Base-by-base conservation (phyloP, 2,329 filamentous ascomycete genomes). In the Magnaporthales sp. region DNA sequence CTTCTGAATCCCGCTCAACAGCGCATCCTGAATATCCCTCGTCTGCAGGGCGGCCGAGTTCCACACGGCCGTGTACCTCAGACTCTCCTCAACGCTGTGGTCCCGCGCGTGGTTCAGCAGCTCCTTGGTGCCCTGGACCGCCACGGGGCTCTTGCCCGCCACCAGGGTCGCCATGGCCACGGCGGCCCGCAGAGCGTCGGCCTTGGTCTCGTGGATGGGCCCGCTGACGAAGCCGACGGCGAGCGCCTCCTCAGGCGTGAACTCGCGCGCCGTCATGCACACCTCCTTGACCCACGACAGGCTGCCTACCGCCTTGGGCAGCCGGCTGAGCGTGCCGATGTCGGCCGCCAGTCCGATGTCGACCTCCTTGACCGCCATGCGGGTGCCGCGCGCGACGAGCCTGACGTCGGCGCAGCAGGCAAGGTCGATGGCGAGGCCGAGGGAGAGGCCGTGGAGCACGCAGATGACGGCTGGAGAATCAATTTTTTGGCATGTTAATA, bases 1-100 rank as follows among this genome's bases (percentile, higher is more conserved):
- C 84, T 91, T 96, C 77, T 90, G 83, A 69, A 97, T 75, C 9
- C 90, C 91, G 54, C 91, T 91, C 75, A 91, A 74, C 75, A 97
- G 81, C 0, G 93, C 92, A 68, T 84, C 80, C 73, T 86, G 80
- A 60, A 97, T 84, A 80, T 98, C 94, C 65, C 82, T 80, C 7
- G 91, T 91, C 80, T 97, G 93, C 72, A 97, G 75, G 73, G 91
- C 91, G 2, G 88, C 90, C 71, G 87, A 85, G 74, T 98, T 98
- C 94, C 93, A 97, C 1, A 95, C 84, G 11, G 86, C 84, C 4
- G 93, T 96, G 77, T 97, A 97, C 67, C 86, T 86, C 75, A 98
- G 78, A 89, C 89, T 92, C 71, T 96, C 92, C 62, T 85, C 86
- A 30, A 96, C 86, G 2, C 84, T 82, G 75, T 93, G 87, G 76